A percentile compares a stretch with the other conserved stretches of the same genome.
Conservation (phyloP, 225 moss, liverwort and hornwort genomes). For the Pseudisothecium myosuroides region DNA sequence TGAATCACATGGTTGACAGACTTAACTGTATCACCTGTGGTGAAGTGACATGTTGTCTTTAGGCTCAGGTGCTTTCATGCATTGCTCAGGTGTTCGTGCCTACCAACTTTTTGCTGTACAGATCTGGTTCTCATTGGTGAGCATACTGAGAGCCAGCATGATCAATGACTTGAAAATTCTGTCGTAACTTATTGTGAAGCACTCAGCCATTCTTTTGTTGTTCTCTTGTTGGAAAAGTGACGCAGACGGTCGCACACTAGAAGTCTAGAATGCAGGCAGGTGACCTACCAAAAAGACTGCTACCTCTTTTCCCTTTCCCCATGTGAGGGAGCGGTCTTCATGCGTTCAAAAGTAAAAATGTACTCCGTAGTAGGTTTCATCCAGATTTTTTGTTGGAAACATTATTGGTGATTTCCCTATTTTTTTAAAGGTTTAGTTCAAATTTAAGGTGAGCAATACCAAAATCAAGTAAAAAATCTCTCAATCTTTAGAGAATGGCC, state of each 20-base stretch:
- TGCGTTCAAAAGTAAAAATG: neutral
- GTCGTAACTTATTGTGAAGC: neutral
- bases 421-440: neutral
- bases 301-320: neutral
- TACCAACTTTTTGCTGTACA: neutral
- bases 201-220: neutral
- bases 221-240: neutral
- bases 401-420: no score
- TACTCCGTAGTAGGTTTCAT: neutral
- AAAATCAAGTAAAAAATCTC: neutral
- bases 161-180: neutral
- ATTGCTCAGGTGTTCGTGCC: neutral
- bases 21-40: neutral
- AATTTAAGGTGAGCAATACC: neutral
- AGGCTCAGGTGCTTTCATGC: neutral
- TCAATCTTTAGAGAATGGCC: no score
- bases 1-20: neutral
- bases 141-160: neutral
- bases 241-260: no score
- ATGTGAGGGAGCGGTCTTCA: neutral
- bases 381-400: accelerated
- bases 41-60: neutral
- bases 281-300: neutral
- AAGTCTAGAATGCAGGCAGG: neutral
- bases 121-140: neutral